Evolutionary conservation across 495 filamentous ascomycete genomes (phyloP).

Genomic region (Talaromyces adpressus): DNA sequence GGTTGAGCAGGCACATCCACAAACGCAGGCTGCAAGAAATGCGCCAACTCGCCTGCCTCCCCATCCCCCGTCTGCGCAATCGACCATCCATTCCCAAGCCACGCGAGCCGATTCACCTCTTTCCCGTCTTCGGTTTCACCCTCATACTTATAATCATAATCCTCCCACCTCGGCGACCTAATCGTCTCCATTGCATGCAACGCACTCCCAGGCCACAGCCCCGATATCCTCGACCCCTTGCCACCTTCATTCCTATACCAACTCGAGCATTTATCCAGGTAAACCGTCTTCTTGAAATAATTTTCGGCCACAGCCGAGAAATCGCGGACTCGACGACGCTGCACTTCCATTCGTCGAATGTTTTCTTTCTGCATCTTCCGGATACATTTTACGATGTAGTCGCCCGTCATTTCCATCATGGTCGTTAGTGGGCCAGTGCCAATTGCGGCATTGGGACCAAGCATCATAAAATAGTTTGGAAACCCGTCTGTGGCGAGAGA

Average conservation of each 20-base stretch:
- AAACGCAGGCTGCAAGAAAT: slow-evolving; percentile 41
- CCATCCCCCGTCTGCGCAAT: slow-evolving; percentile 29
- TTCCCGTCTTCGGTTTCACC: not conserved
- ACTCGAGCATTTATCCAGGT: too few relatives aligned
- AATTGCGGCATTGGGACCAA: too few relatives aligned
- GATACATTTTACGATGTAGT: too few relatives aligned
- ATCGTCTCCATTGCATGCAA: slow-evolving; percentile 47
- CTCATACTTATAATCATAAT: slow-evolving; percentile 30
- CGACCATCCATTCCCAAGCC: slow-evolving; percentile 47
- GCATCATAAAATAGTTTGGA: too few relatives aligned
- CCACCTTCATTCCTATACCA: not conserved
- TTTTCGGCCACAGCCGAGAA: too few relatives aligned
- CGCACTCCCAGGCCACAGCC: slow-evolving; percentile 21
- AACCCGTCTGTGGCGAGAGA: too few relatives aligned
- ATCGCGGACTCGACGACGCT: too few relatives aligned
- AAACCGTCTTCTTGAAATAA: too few relatives aligned
- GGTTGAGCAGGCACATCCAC: slow-evolving; percentile 30
- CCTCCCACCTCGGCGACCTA: slow-evolving; percentile 30
- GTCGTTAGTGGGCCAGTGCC: too few relatives aligned
- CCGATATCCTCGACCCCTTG: not conserved
- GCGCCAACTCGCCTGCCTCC: slow-evolving; percentile 28
- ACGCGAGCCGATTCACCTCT: slow-evolving; percentile 13
- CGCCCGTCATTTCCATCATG: too few relatives aligned
- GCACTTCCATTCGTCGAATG: too few relatives aligned
- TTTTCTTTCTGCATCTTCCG: too few relatives aligned